Base-by-base conservation (phyloP, 305 asterid species). In the Galium porrigens region DNA sequence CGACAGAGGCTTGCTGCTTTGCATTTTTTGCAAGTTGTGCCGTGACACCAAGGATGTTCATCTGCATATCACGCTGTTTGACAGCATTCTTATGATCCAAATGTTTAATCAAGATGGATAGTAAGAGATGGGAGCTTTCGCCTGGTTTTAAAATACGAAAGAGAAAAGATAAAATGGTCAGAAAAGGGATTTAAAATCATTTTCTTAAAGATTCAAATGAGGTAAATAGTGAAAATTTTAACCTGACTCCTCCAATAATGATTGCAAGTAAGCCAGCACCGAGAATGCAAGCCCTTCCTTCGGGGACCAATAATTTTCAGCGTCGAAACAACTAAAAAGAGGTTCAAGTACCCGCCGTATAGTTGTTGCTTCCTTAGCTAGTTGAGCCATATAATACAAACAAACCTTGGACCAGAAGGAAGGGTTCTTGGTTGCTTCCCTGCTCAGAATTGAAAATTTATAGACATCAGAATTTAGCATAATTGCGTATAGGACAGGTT, bases 281-380 rank as follows among this genome's bases (percentile, higher is more conserved):
- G 78, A 72, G 68, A 44, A 58, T 65, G 85, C 85, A 56, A 78
- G 76, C 55, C 83, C 85, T 66, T 74, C 70, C 67, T 72, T 77
- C 17, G 80, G 78, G 46, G 68, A 71, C 85, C 85, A 81, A 72
- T 73, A 70, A 66, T 81, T 76, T 72, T 78, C 80, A 56, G 83
- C 22, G 65, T 81, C 83, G 65, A 81, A 81, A 71, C 72, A 48
- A 66, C 76, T 73, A 68, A 78, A 76, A 61, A 81, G 81, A 55
- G 85, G 83, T 70, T 81, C 83, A 63, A 81, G 68, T 65, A 81
- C 85, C 63, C 85, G 78, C 22, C 85, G 78, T 42, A 78, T 77
- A 12, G 81, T 78, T 59, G 85, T 81, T 64, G 81, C 78, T 64
- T 81, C 85, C 71, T 78, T 81, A 71, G 83, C 82, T 68, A 78